These are phyloP conservation scores for Colletotrichum incanum DNA, from an alignment of 2,329 filamentous ascomycete genomes.

Conservation along the genomic window DNA sequence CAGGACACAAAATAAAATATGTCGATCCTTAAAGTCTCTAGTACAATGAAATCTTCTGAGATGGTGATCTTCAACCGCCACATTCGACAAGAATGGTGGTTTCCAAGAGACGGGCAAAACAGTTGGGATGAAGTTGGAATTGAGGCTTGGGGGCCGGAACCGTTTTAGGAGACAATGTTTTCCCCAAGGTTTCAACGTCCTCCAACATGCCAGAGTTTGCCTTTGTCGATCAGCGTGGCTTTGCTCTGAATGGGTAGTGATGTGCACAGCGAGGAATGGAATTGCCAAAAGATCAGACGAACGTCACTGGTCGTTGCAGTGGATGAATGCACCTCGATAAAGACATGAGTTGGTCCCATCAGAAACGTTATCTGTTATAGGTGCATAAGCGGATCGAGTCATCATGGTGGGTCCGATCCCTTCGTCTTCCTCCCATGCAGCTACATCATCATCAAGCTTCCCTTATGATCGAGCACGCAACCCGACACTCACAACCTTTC, in stretches of 20 bases:
- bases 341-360: neutral
- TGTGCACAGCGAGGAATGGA: neutral
- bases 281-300: conserved; percentile 14
- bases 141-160: neutral
- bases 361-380: neutral
- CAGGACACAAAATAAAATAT: conserved; percentile 25
- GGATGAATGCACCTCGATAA: neutral
- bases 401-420: conserved; percentile 33
- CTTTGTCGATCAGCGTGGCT: neutral
- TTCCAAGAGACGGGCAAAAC: neutral
- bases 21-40: conserved; percentile 30
- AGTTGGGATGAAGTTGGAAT: neutral
- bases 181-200: neutral
- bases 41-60: neutral
- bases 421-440: neutral
- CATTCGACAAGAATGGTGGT: neutral
- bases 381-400: neutral
- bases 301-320: conserved; percentile 6
- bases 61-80: neutral
- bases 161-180: too few species aligned
- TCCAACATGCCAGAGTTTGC: neutral
- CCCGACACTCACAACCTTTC: neutral
- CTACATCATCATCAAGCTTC: conserved; percentile 20
- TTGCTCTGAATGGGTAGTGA: neutral
- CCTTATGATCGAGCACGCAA: conserved; percentile 2